phyloP scores from a whole-genome alignment of 805 yeast genomes.

The Saccharomycopsis microspora region DNA sequence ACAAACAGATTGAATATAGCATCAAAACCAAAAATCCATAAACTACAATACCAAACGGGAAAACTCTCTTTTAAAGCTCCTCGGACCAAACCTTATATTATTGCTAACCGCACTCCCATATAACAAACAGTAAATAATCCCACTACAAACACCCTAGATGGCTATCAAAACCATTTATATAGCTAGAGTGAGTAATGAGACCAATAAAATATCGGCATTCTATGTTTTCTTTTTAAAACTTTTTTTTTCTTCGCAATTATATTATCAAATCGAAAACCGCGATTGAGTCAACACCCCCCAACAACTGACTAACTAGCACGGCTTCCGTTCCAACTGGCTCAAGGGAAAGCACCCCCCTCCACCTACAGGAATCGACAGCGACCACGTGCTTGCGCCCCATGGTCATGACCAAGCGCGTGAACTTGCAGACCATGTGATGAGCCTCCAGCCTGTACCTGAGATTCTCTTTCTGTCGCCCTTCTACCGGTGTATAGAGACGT shows the following conservation, averaged over 20 bases:
- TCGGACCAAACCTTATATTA: too few species aligned
- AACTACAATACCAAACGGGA: too few species aligned
- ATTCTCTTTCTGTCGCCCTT: slow-evolving; percentile 74
- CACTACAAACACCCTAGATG: slow-evolving; percentile 25
- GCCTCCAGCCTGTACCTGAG: slow-evolving; percentile 37
- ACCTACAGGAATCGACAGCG: slow-evolving; percentile 87
- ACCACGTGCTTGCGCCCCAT: slow-evolving; percentile 78
- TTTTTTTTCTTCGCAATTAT: neutral
- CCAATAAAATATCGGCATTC: neutral
- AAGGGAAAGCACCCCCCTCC: slow-evolving; percentile 60
- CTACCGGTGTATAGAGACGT: slow-evolving; percentile 80
- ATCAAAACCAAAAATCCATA: too few species aligned
- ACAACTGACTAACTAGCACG: slow-evolving; percentile 39
- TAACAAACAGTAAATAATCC: neutral
- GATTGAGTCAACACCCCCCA: too few species aligned
- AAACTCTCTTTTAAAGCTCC: too few species aligned
- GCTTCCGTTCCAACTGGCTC: slow-evolving; percentile 63
- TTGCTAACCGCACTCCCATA: too few species aligned
- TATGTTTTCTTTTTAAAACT: neutral
- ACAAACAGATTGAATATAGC: too few species aligned
- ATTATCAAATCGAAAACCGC: too few species aligned
- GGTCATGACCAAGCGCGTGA: slow-evolving; percentile 85
- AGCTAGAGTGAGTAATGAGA: slow-evolving; percentile 34
- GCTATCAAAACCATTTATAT: slow-evolving; percentile 48
- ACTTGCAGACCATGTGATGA: slow-evolving; percentile 48